Conservation (phyloP, 2,329 filamentous ascomycete species). For the Curvularia verruculosa region DNA sequence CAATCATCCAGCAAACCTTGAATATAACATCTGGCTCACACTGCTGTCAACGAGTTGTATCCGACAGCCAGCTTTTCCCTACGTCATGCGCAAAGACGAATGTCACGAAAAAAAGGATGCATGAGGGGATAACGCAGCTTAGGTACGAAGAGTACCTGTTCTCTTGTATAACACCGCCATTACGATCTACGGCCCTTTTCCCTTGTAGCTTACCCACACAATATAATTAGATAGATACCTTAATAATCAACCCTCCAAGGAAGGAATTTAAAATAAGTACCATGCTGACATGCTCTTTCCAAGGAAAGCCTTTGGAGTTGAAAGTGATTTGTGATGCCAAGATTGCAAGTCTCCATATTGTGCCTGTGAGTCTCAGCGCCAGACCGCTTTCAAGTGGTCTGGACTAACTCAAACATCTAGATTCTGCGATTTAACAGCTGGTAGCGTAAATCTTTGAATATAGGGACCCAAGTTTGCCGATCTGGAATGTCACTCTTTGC, state of each 20-base stretch:
- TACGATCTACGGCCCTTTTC: neutral
- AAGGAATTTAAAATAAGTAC: neutral
- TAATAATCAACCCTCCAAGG: neutral
- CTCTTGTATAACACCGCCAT: neutral
- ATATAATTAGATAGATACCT: neutral
- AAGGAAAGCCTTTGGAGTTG: neutral
- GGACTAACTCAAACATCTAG: neutral
- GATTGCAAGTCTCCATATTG: neutral
- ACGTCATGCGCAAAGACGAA: neutral
- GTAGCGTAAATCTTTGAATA: neutral
- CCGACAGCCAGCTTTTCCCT: neutral
- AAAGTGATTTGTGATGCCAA: neutral
- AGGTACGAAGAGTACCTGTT: neutral
- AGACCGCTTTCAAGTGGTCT: neutral
- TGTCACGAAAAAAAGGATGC: neutral
- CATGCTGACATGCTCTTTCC: neutral
- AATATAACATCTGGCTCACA: neutral
- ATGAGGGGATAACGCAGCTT: neutral
- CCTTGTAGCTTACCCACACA: neutral
- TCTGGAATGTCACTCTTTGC: neutral
- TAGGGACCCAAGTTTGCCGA: neutral
- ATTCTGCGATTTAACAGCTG: neutral
- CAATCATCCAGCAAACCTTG: neutral
- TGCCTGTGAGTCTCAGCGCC: neutral
- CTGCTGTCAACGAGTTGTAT: neutral